Percentiles rank a stretch among this genome's conserved stretches.
Conservation (phyloP, 139 green algal species). For the Gonium pectorale region DNA sequence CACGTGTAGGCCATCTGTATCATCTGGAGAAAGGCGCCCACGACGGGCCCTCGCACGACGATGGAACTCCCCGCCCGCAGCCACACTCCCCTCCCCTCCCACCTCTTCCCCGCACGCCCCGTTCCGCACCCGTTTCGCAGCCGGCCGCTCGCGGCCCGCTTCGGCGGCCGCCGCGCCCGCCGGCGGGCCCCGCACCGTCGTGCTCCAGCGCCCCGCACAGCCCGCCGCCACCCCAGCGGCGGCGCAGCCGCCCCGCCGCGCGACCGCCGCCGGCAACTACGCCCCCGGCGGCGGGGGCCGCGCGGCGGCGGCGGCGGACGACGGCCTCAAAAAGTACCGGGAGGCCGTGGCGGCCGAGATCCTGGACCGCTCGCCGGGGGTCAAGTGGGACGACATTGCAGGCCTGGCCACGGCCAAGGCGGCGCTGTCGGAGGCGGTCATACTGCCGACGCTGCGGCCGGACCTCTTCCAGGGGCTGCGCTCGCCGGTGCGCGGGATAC, state of each 20-base stretch:
- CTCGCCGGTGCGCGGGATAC: slow-evolving; percentile 80
- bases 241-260: neutral
- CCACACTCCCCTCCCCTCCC: too few species aligned
- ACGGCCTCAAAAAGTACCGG: slow-evolving; percentile 46
- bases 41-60: too few species aligned
- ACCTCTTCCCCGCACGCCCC: too few species aligned
- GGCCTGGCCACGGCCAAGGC: slow-evolving; percentile 78
- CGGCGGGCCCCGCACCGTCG: neutral
- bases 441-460: slow-evolving; percentile 73
- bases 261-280: neutral
- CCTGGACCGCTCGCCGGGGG: slow-evolving; percentile 65
- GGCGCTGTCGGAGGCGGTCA: slow-evolving; percentile 83
- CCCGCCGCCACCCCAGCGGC: neutral
- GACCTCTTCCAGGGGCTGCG: slow-evolving; percentile 80
- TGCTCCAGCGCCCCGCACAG: neutral
- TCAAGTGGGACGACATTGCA: slow-evolving; percentile 81
- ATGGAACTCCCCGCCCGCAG: too few species aligned
- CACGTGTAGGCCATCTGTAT: too few species aligned
- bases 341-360: slow-evolving; percentile 75
- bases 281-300: neutral
- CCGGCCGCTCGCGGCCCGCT: neutral
- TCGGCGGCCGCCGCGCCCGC: neutral
- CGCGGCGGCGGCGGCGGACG: slow-evolving; percentile 36
- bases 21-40: too few species aligned
- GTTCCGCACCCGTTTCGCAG: too few species aligned